A percentile compares a stretch with the other conserved stretches of the same genome.
Evolutionary conservation across 106 monocot genomes (phyloP).

Genomic region (Alisma plantagoaquatica): DNA sequence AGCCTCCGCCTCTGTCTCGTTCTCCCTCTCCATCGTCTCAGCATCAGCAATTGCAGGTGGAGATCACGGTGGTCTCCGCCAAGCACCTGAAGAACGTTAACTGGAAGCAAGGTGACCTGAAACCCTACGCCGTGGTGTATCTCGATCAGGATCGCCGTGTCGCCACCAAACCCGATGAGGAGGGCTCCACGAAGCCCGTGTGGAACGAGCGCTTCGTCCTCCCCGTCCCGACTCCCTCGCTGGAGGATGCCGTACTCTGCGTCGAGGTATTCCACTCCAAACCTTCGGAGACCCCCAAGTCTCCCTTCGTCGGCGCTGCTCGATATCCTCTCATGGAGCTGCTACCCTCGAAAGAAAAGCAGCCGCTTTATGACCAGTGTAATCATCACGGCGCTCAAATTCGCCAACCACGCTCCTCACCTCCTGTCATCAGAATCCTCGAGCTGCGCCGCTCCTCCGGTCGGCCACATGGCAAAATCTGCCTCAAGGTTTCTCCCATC

Average conservation of each 20-base stretch:
- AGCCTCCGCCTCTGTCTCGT: too few relatives aligned
- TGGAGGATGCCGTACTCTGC: constrained; percentile 34
- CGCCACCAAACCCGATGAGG: constrained; percentile 81
- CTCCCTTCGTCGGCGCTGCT: constrained; percentile 77
- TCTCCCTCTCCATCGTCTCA: neutral
- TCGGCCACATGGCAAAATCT: constrained; percentile 78
- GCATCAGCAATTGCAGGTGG: constrained; percentile 11
- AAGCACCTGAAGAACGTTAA: constrained; percentile 99
- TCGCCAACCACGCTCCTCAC: neutral
- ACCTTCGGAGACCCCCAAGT: constrained; percentile 83
- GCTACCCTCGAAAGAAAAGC: constrained; percentile 10
- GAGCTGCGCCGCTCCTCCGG: constrained; percentile 84
- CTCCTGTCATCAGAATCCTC: constrained; percentile 32
- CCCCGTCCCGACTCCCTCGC: constrained; percentile 31
- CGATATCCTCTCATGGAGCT: constrained; percentile 39
- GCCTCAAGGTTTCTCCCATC: constrained; percentile 53
- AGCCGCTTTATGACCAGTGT: neutral
- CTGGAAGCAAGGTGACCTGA: constrained; percentile 84
- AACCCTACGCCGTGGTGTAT: constrained; percentile 85
- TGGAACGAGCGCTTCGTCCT: constrained; percentile 88
- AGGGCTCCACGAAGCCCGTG: constrained; percentile 53
- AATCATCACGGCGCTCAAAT: neutral
- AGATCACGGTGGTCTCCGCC: constrained; percentile 59
- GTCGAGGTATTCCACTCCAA: constrained; percentile 93
- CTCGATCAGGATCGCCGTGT: constrained; percentile 53